Percentiles rank a stretch among this genome's conserved stretches.
Evolutionary conservation across 2,329 filamentous ascomycete genomes (phyloP).

Genomic region (Intubia oerlemansii): DNA sequence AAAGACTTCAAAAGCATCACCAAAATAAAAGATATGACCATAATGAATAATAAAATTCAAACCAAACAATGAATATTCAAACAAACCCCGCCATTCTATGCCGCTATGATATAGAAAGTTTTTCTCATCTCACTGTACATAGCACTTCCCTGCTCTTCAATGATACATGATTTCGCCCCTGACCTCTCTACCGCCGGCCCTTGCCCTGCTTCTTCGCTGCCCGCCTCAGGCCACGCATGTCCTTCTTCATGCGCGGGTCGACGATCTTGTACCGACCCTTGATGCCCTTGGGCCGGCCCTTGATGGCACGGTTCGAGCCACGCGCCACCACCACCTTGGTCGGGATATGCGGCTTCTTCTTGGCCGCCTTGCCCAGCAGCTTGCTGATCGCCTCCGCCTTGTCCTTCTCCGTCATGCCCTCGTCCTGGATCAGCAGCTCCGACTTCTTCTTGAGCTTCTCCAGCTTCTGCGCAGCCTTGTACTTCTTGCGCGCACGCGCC

Average conservation of each 20-base stretch:
- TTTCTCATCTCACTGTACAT: too few species aligned
- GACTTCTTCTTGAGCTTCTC: slow-evolving; percentile 97
- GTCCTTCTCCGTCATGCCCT: slow-evolving; percentile 87
- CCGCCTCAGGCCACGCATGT: slow-evolving; percentile 72
- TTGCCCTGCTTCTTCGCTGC: too few species aligned
- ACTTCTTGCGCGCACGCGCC: slow-evolving; percentile 90
- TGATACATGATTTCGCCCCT: too few species aligned
- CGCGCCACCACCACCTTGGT: slow-evolving; percentile 78
- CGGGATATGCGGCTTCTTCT: slow-evolving; percentile 67
- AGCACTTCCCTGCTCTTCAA: too few species aligned
- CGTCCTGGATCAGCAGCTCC: slow-evolving; percentile 72
- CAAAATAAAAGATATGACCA: too few species aligned
- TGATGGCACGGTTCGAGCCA: slow-evolving; percentile 65
- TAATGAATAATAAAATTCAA: too few species aligned
- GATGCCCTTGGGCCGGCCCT: slow-evolving; percentile 62
- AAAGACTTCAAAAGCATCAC: too few species aligned
- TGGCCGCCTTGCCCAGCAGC: slow-evolving; percentile 60
- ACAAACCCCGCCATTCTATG: too few species aligned
- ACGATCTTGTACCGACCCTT: slow-evolving; percentile 98
- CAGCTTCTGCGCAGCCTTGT: slow-evolving; percentile 72
- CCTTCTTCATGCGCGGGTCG: slow-evolving; percentile 89
- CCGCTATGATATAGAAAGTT: too few species aligned
- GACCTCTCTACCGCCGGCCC: too few species aligned
- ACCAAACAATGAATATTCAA: too few species aligned
- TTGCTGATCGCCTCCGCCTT: slow-evolving; percentile 72